Evolutionary conservation across 1,284 basidiomycete genomes (phyloP).

Genomic region (Ganoderma lingzhi): DNA sequence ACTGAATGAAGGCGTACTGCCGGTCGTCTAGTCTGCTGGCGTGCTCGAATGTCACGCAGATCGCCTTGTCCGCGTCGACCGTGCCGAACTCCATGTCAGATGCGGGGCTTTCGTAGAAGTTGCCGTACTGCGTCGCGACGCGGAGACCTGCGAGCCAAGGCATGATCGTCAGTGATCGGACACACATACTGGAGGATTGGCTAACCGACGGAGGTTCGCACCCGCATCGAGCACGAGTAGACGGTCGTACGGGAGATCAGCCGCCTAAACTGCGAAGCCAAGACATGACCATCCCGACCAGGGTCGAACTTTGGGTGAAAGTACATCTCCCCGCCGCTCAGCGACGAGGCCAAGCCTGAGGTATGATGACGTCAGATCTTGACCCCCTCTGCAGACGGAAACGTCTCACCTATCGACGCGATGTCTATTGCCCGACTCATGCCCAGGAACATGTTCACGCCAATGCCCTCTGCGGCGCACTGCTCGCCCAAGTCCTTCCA

Average conservation of each 20-base stretch:
- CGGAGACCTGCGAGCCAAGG: slow-evolving; percentile 65
- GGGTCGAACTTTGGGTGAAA: slow-evolving; percentile 92
- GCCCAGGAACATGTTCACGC: slow-evolving; percentile 91
- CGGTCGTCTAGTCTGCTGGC: slow-evolving; percentile 78
- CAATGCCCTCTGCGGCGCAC: slow-evolving; percentile 90
- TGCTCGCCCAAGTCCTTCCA: slow-evolving; percentile 91
- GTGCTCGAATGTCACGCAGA: slow-evolving; percentile 74
- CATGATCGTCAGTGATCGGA: background rate
- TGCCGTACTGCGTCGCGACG: slow-evolving; percentile 79
- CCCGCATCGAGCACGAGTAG: slow-evolving; percentile 84
- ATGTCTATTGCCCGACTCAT: slow-evolving; percentile 88
- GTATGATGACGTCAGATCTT: background rate
- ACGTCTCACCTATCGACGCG: slow-evolving; percentile 80
- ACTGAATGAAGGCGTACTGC: slow-evolving; percentile 86
- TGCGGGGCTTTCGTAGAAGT: slow-evolving; percentile 80
- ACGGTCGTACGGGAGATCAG: slow-evolving; percentile 79
- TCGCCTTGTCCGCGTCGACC: slow-evolving; percentile 84
- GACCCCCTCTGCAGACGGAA: background rate
- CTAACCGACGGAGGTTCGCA: slow-evolving; percentile 89
- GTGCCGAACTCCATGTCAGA: slow-evolving; percentile 86
- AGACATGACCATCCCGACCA: slow-evolving; percentile 68
- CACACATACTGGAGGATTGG: background rate
- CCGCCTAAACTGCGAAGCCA: slow-evolving; percentile 80
- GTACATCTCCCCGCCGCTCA: slow-evolving; percentile 94
- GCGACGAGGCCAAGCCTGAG: slow-evolving; percentile 69